phyloP scores from a whole-genome alignment of 352 stramenopile species.

The Thalassiosira allenii region DNA sequence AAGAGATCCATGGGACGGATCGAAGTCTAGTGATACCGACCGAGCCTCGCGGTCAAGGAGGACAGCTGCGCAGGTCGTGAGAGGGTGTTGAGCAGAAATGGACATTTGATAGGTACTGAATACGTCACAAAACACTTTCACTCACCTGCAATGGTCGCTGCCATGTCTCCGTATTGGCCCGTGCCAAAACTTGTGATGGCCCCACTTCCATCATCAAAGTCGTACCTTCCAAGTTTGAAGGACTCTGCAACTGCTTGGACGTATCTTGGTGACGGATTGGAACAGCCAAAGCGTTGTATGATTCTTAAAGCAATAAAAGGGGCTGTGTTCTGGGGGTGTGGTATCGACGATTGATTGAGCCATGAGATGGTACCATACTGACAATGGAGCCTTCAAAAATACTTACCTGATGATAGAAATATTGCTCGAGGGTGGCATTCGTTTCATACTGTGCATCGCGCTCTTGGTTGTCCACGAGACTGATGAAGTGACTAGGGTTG shows the following conservation, averaged over 20 bases:
- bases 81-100: too few species aligned
- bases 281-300: conserved; percentile 77
- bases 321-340: conserved; percentile 67
- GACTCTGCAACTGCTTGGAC: conserved; percentile 38
- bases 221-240: conserved; percentile 51
- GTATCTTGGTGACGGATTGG: conserved; percentile 77
- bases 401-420: conserved; percentile 71
- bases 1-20: conserved; percentile 57
- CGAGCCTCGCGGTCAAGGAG: conserved; percentile 31
- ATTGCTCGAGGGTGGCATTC: conserved; percentile 73
- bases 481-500: conserved; percentile 77
- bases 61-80: conserved; percentile 61
- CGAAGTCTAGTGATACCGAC: conserved; percentile 43
- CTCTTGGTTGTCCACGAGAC: conserved; percentile 56
- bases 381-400: too few species aligned
- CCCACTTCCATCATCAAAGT: conserved; percentile 20
- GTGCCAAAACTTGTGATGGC: conserved; percentile 21
- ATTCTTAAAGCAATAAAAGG: conserved; percentile 77
- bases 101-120: too few species aligned
- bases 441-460: conserved; percentile 74
- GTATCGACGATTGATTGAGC: too few species aligned
- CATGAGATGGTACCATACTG: too few species aligned
- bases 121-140: too few species aligned
- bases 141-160: conserved; percentile 58
- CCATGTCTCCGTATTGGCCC: conserved; percentile 69